These are phyloP conservation scores for Beta vulgaris DNA, from an alignment of 148 eudicot species.

Conservation along the genomic window DNA sequence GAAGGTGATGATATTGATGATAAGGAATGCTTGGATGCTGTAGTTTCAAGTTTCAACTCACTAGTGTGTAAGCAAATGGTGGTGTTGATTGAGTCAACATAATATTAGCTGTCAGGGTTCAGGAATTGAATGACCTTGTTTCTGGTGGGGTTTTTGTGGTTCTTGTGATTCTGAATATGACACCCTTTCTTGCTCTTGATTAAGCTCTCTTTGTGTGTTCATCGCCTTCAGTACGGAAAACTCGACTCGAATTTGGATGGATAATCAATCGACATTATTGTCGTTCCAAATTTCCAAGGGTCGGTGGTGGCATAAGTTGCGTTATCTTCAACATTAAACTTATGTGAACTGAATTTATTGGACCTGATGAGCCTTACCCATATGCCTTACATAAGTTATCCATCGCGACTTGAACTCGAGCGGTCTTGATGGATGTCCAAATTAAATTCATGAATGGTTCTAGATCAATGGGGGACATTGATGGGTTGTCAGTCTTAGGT, in stretches of 20 bases:
- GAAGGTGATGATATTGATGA: slow-evolving; percentile 13
- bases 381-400: too few species aligned
- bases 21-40: slow-evolving; percentile 27
- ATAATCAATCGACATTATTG: background rate
- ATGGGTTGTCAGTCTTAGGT: too few species aligned
- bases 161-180: slow-evolving; percentile 15
- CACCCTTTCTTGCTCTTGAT: background rate
- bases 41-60: slow-evolving; percentile 12
- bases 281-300: background rate
- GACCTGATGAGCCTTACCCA: too few species aligned
- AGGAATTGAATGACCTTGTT: slow-evolving; percentile 21
- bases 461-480: too few species aligned
- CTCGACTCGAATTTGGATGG: background rate
- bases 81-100: slow-evolving; percentile 19
- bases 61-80: too few species aligned
- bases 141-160: slow-evolving; percentile 17
- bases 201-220: background rate
- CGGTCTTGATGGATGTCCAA: background rate
- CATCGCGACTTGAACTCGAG: too few species aligned
- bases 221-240: background rate
- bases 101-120: slow-evolving; percentile 22
- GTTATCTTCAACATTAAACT: too few species aligned
- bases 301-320: too few species aligned
- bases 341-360: too few species aligned
- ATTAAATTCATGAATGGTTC: too few species aligned